Conservation (phyloP, 768 basidiomycete species). For the Tylopilus sp. region DNA sequence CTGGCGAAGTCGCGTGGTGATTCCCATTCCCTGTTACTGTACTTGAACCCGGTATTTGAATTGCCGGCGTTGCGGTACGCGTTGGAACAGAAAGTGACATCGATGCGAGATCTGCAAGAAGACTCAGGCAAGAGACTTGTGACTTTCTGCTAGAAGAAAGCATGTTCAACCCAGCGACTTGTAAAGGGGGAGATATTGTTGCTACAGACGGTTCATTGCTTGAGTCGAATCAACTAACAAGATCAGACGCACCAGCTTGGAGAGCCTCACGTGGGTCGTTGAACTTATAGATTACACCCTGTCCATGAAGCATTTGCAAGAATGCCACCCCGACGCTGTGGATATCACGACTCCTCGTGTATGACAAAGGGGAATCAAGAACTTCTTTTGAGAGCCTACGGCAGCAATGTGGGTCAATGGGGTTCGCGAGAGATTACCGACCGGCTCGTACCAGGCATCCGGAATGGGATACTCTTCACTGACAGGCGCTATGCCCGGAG, state of each 20-base stretch:
- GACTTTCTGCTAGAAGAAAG: slow-evolving; percentile 54
- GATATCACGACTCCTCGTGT: slow-evolving; percentile 77
- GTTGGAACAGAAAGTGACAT: slow-evolving; percentile 29
- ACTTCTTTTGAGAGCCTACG: slow-evolving; percentile 74
- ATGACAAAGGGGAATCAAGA: slow-evolving; percentile 72
- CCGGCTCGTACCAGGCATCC: slow-evolving; percentile 26
- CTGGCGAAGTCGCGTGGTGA: slow-evolving; percentile 52
- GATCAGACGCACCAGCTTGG: slow-evolving; percentile 40
- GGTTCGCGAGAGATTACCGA: neutral
- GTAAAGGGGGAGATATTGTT: slow-evolving; percentile 48
- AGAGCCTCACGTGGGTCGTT: slow-evolving; percentile 56
- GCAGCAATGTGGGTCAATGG: slow-evolving; percentile 1
- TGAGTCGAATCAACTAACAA: neutral
- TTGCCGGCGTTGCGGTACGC: slow-evolving; percentile 15
- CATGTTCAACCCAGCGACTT: slow-evolving; percentile 57
- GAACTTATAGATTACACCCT: slow-evolving; percentile 57
- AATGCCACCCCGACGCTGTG: slow-evolving; percentile 78
- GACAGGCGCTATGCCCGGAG: slow-evolving; percentile 17
- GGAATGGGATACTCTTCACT: slow-evolving; percentile 24
- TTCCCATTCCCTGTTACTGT: slow-evolving; percentile 46
- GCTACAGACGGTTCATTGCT: slow-evolving; percentile 35
- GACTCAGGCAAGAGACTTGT: slow-evolving; percentile 50
- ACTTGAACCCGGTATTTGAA: slow-evolving; percentile 31
- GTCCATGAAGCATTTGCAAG: slow-evolving; percentile 82
- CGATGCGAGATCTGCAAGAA: slow-evolving; percentile 57